phyloP scores from a whole-genome alignment of 1,139 yeast genomes.

The Neolecta irregularis region DNA sequence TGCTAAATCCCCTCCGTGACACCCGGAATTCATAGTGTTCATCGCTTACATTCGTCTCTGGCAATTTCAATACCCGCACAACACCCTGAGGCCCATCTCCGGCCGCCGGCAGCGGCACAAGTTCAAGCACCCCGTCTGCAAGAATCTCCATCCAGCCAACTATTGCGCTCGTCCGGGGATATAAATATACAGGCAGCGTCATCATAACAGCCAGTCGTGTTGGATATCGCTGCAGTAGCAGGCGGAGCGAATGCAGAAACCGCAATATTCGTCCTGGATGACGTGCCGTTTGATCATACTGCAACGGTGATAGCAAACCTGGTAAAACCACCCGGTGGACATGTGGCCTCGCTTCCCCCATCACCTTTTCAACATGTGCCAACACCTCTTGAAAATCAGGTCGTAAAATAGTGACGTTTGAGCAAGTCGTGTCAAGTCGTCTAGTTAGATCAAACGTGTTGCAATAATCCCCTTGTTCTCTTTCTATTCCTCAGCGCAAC shows the following conservation, averaged over 20 bases:
- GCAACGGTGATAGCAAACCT: slow-evolving; percentile 59
- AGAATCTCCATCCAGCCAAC: slow-evolving; percentile 42
- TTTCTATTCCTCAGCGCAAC: slow-evolving; percentile 14
- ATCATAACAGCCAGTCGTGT: slow-evolving; percentile 35
- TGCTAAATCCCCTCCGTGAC: neutral
- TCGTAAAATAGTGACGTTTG: slow-evolving; percentile 1
- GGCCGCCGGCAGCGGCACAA: slow-evolving; percentile 49
- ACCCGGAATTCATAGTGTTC: slow-evolving; percentile 2
- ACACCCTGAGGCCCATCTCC: slow-evolving; percentile 10
- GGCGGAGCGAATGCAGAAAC: slow-evolving; percentile 46
- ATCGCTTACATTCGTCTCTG: slow-evolving; percentile 7
- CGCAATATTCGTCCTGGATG: slow-evolving; percentile 39
- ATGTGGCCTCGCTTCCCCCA: slow-evolving; percentile 13
- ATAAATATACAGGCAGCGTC: slow-evolving; percentile 54
- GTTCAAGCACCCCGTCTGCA: slow-evolving; percentile 53
- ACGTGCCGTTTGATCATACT: slow-evolving; percentile 44
- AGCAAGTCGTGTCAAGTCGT: slow-evolving; percentile 9
- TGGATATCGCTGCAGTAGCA: slow-evolving; percentile 36
- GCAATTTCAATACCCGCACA: slow-evolving; percentile 13
- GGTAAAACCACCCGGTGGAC: slow-evolving; percentile 61
- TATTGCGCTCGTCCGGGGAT: slow-evolving; percentile 37
- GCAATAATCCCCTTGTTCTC: slow-evolving; percentile 13
- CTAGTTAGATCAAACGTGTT: slow-evolving; percentile 15
- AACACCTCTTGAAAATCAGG: slow-evolving; percentile 12
- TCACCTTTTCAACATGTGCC: slow-evolving; percentile 8